Evolutionary conservation across 2,329 filamentous ascomycete genomes (phyloP).

Genomic region (Pyrenophora seminiperda): DNA sequence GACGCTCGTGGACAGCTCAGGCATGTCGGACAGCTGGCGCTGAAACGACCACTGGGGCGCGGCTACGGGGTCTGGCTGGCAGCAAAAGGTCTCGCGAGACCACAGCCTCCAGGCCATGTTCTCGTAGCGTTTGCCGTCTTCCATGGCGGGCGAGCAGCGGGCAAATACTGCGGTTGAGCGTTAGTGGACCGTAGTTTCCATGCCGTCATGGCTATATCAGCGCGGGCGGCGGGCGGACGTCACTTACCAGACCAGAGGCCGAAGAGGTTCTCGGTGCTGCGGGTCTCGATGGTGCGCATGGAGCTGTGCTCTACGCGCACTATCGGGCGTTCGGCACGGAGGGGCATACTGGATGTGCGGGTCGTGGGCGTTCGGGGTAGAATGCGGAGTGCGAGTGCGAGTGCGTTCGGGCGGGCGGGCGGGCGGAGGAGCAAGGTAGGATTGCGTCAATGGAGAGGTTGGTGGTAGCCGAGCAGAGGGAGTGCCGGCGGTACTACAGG

Average conservation of each 20-base stretch:
- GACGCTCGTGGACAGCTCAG: constrained; percentile 55
- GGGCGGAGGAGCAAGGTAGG: constrained; percentile 16
- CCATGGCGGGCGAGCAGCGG: constrained; percentile 89
- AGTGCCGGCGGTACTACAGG: constrained; percentile 30
- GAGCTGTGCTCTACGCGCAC: constrained; percentile 89
- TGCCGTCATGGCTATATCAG: neutral
- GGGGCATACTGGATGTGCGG: constrained; percentile 68
- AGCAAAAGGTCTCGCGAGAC: constrained; percentile 92
- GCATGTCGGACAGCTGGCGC: constrained; percentile 43
- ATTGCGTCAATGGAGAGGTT: constrained; percentile 30
- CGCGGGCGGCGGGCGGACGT: constrained; percentile 9
- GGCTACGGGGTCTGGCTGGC: constrained; percentile 62
- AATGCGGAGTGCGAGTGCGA: constrained; percentile 4
- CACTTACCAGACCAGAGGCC: constrained; percentile 94
- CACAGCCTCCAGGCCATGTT: constrained; percentile 94
- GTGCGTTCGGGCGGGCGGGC: constrained; percentile 20
- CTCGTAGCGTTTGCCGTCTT: constrained; percentile 88
- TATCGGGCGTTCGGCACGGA: constrained; percentile 80
- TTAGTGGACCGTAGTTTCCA: constrained; percentile 29
- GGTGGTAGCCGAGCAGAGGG: constrained; percentile 24
- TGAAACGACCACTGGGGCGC: constrained; percentile 43
- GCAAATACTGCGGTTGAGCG: constrained; percentile 72
- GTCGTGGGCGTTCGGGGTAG: constrained; percentile 4
- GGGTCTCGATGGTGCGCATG: constrained; percentile 93
- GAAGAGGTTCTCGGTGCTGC: constrained; percentile 89